Percentiles rank a stretch among this genome's conserved stretches.
Evolutionary conservation across 495 filamentous ascomycete genomes (phyloP).

Genomic region (Thermothielavioides terrestris): DNA sequence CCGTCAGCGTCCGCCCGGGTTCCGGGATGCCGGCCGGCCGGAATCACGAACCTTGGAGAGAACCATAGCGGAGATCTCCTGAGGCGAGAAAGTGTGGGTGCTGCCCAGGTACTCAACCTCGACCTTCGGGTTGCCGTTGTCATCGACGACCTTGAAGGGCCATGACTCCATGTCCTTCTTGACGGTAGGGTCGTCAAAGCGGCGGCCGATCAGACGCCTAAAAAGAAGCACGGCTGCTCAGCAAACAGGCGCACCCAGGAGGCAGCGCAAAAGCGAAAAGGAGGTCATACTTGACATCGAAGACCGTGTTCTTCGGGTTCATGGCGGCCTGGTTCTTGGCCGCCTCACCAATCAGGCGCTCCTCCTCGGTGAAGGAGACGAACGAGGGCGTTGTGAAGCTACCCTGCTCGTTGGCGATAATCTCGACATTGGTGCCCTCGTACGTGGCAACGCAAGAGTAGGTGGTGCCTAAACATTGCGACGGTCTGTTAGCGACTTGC

Average conservation of each 20-base stretch:
- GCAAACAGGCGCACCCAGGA: conserved; percentile 1
- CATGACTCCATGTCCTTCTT: conserved; percentile 98
- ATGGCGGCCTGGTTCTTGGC: conserved; percentile 99
- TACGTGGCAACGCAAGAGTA: conserved; percentile 99
- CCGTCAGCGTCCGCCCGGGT: conserved; percentile 3
- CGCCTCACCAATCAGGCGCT: conserved; percentile 96
- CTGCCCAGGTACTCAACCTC: conserved; percentile 94
- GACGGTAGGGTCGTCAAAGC: conserved; percentile 89
- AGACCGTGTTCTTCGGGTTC: conserved; percentile 96
- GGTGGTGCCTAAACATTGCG: conserved; percentile 65
- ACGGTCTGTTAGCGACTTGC: conserved; percentile 6
- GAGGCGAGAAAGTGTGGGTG: conserved; percentile 89
- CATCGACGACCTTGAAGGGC: conserved; percentile 95
- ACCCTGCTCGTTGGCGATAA: conserved; percentile 99
- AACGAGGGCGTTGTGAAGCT: conserved; percentile 97
- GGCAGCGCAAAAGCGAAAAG: neutral
- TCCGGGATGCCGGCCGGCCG: neutral
- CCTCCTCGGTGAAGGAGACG: conserved; percentile 96
- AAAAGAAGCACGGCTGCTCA: conserved; percentile 20
- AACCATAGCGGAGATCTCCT: conserved; percentile 97
- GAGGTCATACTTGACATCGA: conserved; percentile 73
- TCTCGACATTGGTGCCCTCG: conserved; percentile 98
- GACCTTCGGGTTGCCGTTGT: conserved; percentile 81
- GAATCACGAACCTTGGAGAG: conserved; percentile 60
- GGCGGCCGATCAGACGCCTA: conserved; percentile 88